These are phyloP conservation scores for Penicillium maclennaniae DNA, from an alignment of 495 filamentous ascomycete genomes.

Conservation along the genomic window DNA sequence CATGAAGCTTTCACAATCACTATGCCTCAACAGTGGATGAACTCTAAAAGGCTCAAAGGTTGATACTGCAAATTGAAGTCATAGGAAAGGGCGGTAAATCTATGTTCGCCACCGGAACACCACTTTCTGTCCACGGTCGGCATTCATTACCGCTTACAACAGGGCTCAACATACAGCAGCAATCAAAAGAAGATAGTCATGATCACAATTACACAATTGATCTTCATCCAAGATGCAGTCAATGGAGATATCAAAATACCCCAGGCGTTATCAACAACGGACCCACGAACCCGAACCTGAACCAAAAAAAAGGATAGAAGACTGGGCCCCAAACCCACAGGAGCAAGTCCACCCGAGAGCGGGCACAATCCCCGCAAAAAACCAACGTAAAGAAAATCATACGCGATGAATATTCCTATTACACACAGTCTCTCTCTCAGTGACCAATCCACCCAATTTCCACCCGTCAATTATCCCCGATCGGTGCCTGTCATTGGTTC, in stretches of 20 bases:
- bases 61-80: too few species aligned
- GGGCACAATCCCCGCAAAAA: constrained; percentile 22
- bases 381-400: constrained; percentile 1
- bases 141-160: neutral
- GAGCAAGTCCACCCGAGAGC: constrained; percentile 26
- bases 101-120: neutral
- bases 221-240: neutral
- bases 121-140: neutral
- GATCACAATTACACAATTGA: neutral
- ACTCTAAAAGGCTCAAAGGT: neutral
- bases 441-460: constrained; percentile 18
- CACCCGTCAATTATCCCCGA: constrained; percentile 1
- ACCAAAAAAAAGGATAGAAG: neutral
- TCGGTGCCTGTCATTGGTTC: constrained; percentile 12
- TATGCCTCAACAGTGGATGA: neutral
- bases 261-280: constrained; percentile 1
- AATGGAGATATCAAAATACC: neutral
- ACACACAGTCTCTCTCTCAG: constrained; percentile 13
- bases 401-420: constrained; percentile 12
- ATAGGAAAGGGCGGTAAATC: neutral
- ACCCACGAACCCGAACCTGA: neutral
- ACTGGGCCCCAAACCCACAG: constrained; percentile 11
- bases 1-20: neutral
- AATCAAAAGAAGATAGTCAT: too few species aligned
- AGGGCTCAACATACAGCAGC: too few species aligned